A percentile compares a stretch with the other conserved stretches of the same genome.
These are phyloP conservation scores for Camillea tinctor DNA, from an alignment of 2,329 filamentous ascomycete species.

Conservation along the genomic window DNA sequence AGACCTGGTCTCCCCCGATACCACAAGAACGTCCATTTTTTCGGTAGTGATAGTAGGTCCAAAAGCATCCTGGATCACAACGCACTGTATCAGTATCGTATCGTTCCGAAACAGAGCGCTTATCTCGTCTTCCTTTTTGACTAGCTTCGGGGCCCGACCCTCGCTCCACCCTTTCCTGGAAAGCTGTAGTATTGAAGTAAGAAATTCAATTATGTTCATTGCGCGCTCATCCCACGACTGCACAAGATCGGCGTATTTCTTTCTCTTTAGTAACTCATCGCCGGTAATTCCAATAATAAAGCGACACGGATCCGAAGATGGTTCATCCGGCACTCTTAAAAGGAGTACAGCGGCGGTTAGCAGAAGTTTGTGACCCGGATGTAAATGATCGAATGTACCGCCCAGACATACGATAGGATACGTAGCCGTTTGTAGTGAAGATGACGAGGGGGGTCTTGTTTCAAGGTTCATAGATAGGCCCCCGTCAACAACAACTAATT, in stretches of 20 bases:
- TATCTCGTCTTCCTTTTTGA: slow-evolving; percentile 44
- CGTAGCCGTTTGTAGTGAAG: slow-evolving; percentile 26
- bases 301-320: slow-evolving; percentile 44
- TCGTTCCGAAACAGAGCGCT: slow-evolving; percentile 58
- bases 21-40: slow-evolving; percentile 74
- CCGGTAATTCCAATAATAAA: slow-evolving; percentile 87
- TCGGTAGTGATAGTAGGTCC: slow-evolving; percentile 87
- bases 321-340: slow-evolving; percentile 50
- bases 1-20: slow-evolving; percentile 82
- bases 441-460: slow-evolving; percentile 12
- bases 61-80: slow-evolving; percentile 83
- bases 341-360: slow-evolving; percentile 82
- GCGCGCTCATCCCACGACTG: slow-evolving; percentile 79
- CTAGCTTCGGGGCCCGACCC: slow-evolving; percentile 36
- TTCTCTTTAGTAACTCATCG: slow-evolving; percentile 81
- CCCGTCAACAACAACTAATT: slow-evolving; percentile 51
- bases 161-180: slow-evolving; percentile 44
- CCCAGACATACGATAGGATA: slow-evolving; percentile 75
- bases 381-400: slow-evolving; percentile 94
- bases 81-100: slow-evolving; percentile 68
- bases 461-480: slow-evolving; percentile 47
- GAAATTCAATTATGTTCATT: slow-evolving; percentile 66
- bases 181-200: slow-evolving; percentile 60
- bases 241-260: slow-evolving; percentile 79
- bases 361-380: slow-evolving; percentile 93